Conservation (phyloP, 2,329 filamentous ascomycete genomes). For the Trematosphaeria pertusa region DNA sequence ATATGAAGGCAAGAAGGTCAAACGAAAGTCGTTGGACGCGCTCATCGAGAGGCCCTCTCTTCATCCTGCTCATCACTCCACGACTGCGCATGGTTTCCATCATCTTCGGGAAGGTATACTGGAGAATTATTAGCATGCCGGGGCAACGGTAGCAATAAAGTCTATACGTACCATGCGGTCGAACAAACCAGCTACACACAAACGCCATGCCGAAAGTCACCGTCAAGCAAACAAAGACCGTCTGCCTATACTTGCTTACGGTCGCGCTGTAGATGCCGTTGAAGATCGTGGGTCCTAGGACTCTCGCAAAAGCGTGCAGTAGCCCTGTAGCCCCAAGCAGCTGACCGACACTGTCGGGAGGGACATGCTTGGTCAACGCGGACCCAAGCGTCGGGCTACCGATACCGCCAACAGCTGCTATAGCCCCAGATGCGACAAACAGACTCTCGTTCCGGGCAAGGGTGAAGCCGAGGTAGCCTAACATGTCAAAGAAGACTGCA, state of each 20-base stretch:
- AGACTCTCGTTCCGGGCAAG: conserved; percentile 66
- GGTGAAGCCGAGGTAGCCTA: conserved; percentile 79
- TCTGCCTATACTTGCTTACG: conserved; percentile 77
- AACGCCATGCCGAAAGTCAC: conserved; percentile 72
- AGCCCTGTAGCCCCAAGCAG: conserved; percentile 88
- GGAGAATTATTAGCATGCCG: no score
- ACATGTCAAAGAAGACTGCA: conserved; percentile 76
- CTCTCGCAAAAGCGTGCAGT: conserved; percentile 79
- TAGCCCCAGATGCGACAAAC: conserved; percentile 74
- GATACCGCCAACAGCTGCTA: conserved; percentile 82
- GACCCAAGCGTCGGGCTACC: conserved; percentile 85
- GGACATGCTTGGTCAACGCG: conserved; percentile 88
- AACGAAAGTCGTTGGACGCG: no score
- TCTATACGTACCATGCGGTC: conserved; percentile 77
- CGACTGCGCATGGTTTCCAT: no score
- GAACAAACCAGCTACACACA: conserved; percentile 72
- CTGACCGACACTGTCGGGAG: conserved; percentile 79
- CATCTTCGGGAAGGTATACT: no score
- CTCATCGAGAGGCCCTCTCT: no score
- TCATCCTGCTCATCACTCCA: no score
- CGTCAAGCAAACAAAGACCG: conserved; percentile 79
- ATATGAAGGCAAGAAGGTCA: no score
- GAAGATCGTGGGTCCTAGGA: conserved; percentile 82
- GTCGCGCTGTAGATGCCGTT: conserved; percentile 86
- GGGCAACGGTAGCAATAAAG: no score